Evolutionary conservation across 2,329 filamentous ascomycete species (phyloP).

Genomic region (Calonectria montana): DNA sequence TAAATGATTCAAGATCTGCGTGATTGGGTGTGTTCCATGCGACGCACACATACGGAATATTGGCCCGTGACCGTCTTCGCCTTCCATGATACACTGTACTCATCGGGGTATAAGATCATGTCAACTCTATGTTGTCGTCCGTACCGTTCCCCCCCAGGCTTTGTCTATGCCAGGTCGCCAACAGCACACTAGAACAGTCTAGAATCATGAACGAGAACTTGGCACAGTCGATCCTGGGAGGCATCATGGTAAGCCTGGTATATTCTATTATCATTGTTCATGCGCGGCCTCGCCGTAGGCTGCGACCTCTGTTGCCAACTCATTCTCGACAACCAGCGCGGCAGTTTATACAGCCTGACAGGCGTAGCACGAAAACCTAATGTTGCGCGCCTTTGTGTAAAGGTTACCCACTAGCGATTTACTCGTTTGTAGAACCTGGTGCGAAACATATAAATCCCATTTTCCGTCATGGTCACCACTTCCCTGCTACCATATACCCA

Average conservation of each 20-base stretch:
- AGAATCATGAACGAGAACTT: not conserved
- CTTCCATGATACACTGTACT: not conserved
- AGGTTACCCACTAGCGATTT: not conserved
- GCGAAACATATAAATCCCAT: not conserved
- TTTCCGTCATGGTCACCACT: not conserved
- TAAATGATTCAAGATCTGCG: slow-evolving; percentile 18
- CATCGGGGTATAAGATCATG: not conserved
- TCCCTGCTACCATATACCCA: not conserved
- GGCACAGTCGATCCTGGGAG: slow-evolving; percentile 3
- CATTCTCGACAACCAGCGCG: not conserved
- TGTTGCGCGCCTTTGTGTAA: not conserved
- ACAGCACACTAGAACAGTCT: not conserved
- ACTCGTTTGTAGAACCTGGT: not conserved
- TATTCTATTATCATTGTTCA: slow-evolving; percentile 12
- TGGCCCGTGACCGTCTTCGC: not conserved
- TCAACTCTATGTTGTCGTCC: not conserved
- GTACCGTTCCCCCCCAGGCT: not conserved
- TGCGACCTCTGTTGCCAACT: not conserved
- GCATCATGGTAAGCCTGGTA: slow-evolving; percentile 11
- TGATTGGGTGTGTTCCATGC: not conserved
- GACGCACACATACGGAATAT: not conserved
- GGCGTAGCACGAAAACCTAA: not conserved
- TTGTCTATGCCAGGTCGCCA: not conserved
- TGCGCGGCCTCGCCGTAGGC: not conserved
- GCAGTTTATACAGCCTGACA: not conserved